phyloP scores from a whole-genome alignment of 2,329 filamentous ascomycete genomes.

The Cryphonectria carpinicola region DNA sequence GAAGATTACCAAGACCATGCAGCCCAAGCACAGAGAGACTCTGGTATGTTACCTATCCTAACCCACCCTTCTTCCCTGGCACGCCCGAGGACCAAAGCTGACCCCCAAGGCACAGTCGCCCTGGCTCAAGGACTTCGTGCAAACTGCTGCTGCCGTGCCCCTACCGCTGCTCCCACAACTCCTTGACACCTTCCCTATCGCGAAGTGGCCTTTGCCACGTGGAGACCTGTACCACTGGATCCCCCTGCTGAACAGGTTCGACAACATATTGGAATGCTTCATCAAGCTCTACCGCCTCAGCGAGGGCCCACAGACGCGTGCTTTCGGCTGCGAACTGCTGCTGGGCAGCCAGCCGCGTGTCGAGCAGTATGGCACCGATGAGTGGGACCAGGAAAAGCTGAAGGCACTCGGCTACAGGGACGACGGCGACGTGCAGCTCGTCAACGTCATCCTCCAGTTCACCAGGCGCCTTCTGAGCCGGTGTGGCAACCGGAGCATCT shows the following conservation, averaged over 20 bases:
- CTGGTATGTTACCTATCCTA: conserved; percentile 52
- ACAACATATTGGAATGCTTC: conserved; percentile 82
- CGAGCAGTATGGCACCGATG: conserved; percentile 54
- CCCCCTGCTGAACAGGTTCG: conserved; percentile 88
- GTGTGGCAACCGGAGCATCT: conserved; percentile 95
- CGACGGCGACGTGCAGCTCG: conserved; percentile 79
- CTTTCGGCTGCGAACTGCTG: conserved; percentile 72
- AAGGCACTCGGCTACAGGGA: conserved; percentile 64
- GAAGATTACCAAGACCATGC: conserved; percentile 70
- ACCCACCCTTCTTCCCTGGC: conserved; percentile 2
- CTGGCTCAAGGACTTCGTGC: conserved; percentile 81
- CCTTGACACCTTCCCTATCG: conserved; percentile 75
- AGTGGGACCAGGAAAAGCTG: conserved; percentile 53
- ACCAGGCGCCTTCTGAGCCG: conserved; percentile 88
- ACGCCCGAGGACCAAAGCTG: conserved; percentile 32
- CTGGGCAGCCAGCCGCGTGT: conserved; percentile 59
- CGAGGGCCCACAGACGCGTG: conserved; percentile 76
- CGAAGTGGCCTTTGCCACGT: conserved; percentile 91
- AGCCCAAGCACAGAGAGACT: conserved; percentile 69
- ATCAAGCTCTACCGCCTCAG: conserved; percentile 79
- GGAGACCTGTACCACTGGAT: conserved; percentile 99
- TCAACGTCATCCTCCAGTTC: conserved; percentile 82
- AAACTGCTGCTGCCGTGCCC: conserved; percentile 68
- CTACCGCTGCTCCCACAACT: conserved; percentile 77
- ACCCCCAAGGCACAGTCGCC: conserved; percentile 67